Evolutionary conservation across 345 rosid genomes (phyloP).

Genomic region (Durio zibethinus): DNA sequence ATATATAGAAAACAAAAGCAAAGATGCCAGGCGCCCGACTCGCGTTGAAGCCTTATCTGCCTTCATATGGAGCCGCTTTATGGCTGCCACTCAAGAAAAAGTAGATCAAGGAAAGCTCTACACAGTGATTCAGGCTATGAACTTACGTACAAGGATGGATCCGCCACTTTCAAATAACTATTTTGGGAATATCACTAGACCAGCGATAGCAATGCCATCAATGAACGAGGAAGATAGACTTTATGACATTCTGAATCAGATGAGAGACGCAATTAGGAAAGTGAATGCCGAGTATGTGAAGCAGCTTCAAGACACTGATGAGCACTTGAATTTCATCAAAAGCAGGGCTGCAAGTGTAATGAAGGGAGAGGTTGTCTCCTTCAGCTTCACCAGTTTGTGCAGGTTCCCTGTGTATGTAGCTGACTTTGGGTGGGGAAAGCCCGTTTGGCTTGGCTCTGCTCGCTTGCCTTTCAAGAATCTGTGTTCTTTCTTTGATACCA

Average conservation of each 20-base stretch:
- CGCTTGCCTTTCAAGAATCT: constrained; percentile 24
- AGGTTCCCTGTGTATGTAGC: constrained; percentile 35
- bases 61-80: constrained; percentile 43
- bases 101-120: not conserved
- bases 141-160: constrained; percentile 24
- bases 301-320: constrained; percentile 25
- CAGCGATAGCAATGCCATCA: not conserved
- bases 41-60: constrained; percentile 41
- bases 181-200: constrained; percentile 6
- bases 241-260: constrained; percentile 16
- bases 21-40: constrained; percentile 16
- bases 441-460: constrained; percentile 25
- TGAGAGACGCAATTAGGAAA: constrained; percentile 29
- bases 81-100: constrained; percentile 27
- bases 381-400: constrained; percentile 37
- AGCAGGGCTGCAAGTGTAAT: not conserved
- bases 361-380: constrained; percentile 24
- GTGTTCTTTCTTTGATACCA: constrained; percentile 25
- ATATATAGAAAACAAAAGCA: constrained; percentile 11
- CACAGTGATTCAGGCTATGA: constrained; percentile 25
- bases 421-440: constrained; percentile 41
- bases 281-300: constrained; percentile 27
- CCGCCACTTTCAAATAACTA: constrained; percentile 6
- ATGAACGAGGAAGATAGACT: constrained; percentile 4
- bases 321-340: constrained; percentile 21